Conservation (phyloP, 2,329 filamentous ascomycete genomes). For the Tolypocladium guangdongense region DNA sequence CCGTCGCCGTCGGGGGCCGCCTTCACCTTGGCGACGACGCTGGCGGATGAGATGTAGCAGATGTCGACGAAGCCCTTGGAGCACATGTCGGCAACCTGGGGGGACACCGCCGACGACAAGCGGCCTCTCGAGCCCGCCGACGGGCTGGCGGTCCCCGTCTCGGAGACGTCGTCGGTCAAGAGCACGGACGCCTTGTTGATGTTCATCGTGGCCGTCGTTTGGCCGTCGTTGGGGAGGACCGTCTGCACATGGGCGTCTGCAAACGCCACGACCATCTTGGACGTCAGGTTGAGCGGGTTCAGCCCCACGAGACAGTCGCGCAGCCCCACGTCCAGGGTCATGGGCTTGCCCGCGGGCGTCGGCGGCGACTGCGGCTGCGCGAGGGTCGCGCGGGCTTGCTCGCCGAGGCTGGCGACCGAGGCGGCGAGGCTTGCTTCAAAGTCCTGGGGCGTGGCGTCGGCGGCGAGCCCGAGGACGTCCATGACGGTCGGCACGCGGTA, state of each 20-base stretch:
- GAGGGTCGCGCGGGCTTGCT: conserved; percentile 42
- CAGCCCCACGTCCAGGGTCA: conserved; percentile 63
- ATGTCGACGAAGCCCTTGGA: conserved; percentile 73
- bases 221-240: conserved; percentile 51
- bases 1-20: conserved; percentile 38
- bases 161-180: conserved; percentile 62
- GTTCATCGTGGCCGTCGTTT: conserved; percentile 53
- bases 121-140: conserved; percentile 12
- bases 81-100: conserved; percentile 46
- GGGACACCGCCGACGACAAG: conserved; percentile 26
- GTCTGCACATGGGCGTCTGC: conserved; percentile 67
- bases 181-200: conserved; percentile 75
- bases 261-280: conserved; percentile 69
- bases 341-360: conserved; percentile 35
- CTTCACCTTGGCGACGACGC: conserved; percentile 50
- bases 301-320: conserved; percentile 74
- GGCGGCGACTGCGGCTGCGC: conserved; percentile 12
- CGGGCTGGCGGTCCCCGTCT: conserved; percentile 6
- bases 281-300: conserved; percentile 64
- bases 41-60: conserved; percentile 76
- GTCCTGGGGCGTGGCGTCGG: conserved; percentile 58
- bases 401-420: conserved; percentile 68
- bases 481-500: conserved; percentile 79
- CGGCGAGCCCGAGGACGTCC: conserved; percentile 61
- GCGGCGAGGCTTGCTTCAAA: conserved; percentile 65